phyloP scores from a whole-genome alignment of 129 eudicot genomes.

The Daucus carota region DNA sequence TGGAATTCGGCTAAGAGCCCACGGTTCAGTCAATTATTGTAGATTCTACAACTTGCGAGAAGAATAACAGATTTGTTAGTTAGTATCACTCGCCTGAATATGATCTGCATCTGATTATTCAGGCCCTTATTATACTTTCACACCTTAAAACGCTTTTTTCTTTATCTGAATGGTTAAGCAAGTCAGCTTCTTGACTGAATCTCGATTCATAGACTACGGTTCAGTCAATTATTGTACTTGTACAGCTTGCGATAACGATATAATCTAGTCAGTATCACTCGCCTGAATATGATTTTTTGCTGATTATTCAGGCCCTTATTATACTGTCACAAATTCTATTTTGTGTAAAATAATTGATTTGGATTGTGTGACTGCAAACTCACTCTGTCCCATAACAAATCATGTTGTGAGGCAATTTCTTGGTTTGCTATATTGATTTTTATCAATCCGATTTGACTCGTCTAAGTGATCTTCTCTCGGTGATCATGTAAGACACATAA shows the following conservation, averaged over 20 bases:
- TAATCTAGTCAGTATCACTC: slow-evolving; percentile 35
- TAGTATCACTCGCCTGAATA: slow-evolving; percentile 56
- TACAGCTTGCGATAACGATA: slow-evolving; percentile 30
- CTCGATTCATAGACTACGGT: background rate
- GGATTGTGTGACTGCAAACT: slow-evolving; percentile 28
- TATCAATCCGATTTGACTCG: slow-evolving; percentile 19
- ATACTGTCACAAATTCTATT: slow-evolving; percentile 22
- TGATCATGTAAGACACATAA: slow-evolving; percentile 33
- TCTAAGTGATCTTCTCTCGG: slow-evolving; percentile 21
- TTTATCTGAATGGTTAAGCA: slow-evolving; percentile 19
- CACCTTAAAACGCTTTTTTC: background rate
- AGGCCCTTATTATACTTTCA: slow-evolving; percentile 36
- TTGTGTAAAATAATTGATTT: background rate
- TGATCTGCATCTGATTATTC: slow-evolving; percentile 36
- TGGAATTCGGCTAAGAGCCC: slow-evolving; percentile 12
- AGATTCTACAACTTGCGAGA: slow-evolving; percentile 29
- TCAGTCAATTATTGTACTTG: slow-evolving; percentile 18
- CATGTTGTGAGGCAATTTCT: slow-evolving; percentile 61
- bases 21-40: slow-evolving; percentile 33
- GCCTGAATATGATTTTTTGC: slow-evolving; percentile 41
- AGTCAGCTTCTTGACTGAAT: slow-evolving; percentile 65
- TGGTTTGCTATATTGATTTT: slow-evolving; percentile 39
- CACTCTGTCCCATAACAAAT: slow-evolving; percentile 49
- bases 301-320: slow-evolving; percentile 51
- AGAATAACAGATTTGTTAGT: background rate